These are phyloP conservation scores for Bryoglossum gracile DNA, from an alignment of 495 filamentous ascomycete species.

Conservation along the genomic window DNA sequence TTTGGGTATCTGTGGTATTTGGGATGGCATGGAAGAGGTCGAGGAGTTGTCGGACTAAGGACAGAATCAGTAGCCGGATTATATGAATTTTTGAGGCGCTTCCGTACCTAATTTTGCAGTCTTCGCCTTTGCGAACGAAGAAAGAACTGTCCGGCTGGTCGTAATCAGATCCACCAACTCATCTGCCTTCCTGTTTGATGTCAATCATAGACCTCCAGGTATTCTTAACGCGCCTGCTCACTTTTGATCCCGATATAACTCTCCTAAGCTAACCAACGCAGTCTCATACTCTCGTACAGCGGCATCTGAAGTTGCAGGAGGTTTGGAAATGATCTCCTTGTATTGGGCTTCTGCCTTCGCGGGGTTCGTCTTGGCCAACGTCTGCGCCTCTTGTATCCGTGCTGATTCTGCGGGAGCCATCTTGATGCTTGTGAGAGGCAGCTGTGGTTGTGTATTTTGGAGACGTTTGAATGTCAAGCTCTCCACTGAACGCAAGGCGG, in stretches of 20 bases:
- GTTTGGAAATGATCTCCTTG: conserved; percentile 79
- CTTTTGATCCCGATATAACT: conserved; percentile 88
- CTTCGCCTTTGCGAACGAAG: conserved; percentile 97
- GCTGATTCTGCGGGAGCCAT: conserved; percentile 43
- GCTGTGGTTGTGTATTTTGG: conserved; percentile 11
- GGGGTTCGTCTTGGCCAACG: conserved; percentile 69
- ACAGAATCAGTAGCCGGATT: conserved; percentile 7
- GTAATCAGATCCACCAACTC: conserved; percentile 89
- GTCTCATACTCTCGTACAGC: conserved; percentile 83
- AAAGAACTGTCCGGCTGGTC: conserved; percentile 81
- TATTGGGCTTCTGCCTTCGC: conserved; percentile 74
- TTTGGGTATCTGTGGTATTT: conserved; percentile 86
- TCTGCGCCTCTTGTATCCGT: conserved; percentile 65
- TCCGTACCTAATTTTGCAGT: conserved; percentile 86
- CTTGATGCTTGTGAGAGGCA: conserved; percentile 14
- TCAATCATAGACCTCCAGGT: neutral
- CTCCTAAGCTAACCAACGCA: conserved; percentile 75
- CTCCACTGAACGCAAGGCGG: conserved; percentile 3
- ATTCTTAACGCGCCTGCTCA: conserved; percentile 23
- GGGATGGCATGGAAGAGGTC: conserved; percentile 92
- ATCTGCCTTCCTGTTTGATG: conserved; percentile 52
- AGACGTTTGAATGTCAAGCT: conserved; percentile 1
- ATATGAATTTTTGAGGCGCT: neutral
- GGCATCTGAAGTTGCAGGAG: conserved; percentile 72
- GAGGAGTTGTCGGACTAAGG: conserved; percentile 86